A percentile compares a stretch with the other conserved stretches of the same genome.
phyloP scores from a whole-genome alignment of 2,329 filamentous ascomycete species.

The Bipolaris sorokiniana region DNA sequence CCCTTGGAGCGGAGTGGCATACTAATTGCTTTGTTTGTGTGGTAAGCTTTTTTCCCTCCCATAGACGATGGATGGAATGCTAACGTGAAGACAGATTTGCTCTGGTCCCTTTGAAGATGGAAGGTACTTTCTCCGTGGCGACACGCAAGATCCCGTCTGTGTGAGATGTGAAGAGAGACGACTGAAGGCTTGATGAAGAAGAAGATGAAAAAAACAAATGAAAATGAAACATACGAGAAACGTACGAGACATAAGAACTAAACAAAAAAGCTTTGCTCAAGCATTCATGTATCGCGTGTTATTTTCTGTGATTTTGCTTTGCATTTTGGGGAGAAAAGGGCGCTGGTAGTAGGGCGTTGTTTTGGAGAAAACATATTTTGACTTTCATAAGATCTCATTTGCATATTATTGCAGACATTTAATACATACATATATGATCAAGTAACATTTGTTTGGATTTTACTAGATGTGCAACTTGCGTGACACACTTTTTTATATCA shows the following conservation, averaged over 20 bases:
- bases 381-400: neutral
- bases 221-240: neutral
- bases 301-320: neutral
- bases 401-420: neutral
- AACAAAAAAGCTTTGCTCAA: neutral
- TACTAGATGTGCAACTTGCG: too few relatives aligned
- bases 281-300: neutral
- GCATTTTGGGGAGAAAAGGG: neutral
- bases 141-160: slow-evolving; percentile 65
- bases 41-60: slow-evolving; percentile 46
- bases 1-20: slow-evolving; percentile 92
- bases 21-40: slow-evolving; percentile 86
- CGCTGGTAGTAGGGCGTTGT: slow-evolving; percentile 8
- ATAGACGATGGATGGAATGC: neutral
- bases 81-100: slow-evolving; percentile 57
- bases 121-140: slow-evolving; percentile 66
- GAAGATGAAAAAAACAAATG: neutral
- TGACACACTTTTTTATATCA: too few relatives aligned
- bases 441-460: too few relatives aligned
- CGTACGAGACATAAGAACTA: neutral
- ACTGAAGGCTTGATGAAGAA: slow-evolving; percentile 59
- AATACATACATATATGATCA: too few relatives aligned
- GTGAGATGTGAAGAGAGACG: slow-evolving; percentile 67
- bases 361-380: neutral
- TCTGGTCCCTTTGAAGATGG: slow-evolving; percentile 66